Percentiles rank a stretch among this genome's conserved stretches.
Evolutionary conservation across 2,329 filamentous ascomycete species (phyloP).

Genomic region (Scedosporium apiospermum): DNA sequence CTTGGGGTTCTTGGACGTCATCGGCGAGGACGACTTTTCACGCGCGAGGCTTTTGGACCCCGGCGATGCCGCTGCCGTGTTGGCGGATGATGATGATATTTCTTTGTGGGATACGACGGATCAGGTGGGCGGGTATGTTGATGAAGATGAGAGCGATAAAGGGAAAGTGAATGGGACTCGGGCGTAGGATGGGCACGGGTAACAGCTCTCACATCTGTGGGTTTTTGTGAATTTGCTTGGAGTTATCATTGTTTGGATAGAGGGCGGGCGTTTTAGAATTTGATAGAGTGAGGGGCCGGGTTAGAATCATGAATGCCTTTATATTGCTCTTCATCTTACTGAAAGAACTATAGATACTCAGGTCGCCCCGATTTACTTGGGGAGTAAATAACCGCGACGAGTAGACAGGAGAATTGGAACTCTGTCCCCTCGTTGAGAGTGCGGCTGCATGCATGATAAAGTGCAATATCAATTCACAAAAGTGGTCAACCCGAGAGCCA

Average conservation of each 20-base stretch:
- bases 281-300: neutral
- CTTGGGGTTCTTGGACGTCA: conserved; percentile 21
- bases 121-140: neutral
- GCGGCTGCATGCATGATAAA: no score
- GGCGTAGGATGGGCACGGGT: neutral
- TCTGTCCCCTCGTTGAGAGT: no score
- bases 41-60: conserved; percentile 33
- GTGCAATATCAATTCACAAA: no score
- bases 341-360: no score
- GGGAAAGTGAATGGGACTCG: neutral
- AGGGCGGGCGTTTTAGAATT: neutral
- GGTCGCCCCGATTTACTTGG: no score
- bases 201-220: neutral
- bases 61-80: conserved; percentile 41
- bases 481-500: no score
- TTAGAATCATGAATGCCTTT: neutral
- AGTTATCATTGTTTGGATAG: neutral
- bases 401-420: no score
- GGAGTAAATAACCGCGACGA: no score
- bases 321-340: no score
- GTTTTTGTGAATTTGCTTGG: neutral
- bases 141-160: neutral
- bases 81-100: conserved; percentile 51
- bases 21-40: conserved; percentile 25
- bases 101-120: conserved; percentile 40